Conservation (phyloP, 108 stramenopile species). For the Discostella stelligeroides region DNA sequence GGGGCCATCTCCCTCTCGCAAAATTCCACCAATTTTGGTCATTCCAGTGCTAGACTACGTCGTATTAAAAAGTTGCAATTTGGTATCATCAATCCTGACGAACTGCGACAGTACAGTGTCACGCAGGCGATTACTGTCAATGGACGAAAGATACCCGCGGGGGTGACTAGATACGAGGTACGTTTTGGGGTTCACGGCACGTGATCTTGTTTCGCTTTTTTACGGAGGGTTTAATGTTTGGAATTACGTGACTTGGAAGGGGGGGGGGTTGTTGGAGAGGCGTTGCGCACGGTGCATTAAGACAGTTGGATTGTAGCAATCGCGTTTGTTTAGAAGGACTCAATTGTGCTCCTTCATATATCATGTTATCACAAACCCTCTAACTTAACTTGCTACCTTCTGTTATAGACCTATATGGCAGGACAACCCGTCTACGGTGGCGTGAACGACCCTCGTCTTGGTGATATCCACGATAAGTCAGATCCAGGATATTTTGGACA, state of each 20-base stretch:
- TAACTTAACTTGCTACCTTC: not conserved
- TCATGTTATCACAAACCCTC: too few relatives aligned
- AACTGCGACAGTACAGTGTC: slow-evolving; percentile 93
- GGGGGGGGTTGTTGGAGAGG: too few relatives aligned
- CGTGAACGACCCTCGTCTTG: slow-evolving; percentile 97
- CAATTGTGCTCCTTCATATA: too few relatives aligned
- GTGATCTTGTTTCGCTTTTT: slow-evolving; percentile 8
- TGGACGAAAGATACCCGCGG: slow-evolving; percentile 89
- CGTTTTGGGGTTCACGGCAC: not conserved
- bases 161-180: slow-evolving; percentile 86
- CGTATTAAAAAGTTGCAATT: slow-evolving; percentile 96
- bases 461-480: slow-evolving; percentile 87
- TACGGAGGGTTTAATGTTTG: not conserved
- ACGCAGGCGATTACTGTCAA: slow-evolving; percentile 93
- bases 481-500: slow-evolving; percentile 99
- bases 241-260: not conserved
- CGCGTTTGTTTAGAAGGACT: too few relatives aligned
- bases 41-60: slow-evolving; percentile 86
- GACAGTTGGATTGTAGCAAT: too few relatives aligned
- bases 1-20: slow-evolving; percentile 82
- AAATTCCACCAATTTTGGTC: slow-evolving; percentile 92
- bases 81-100: slow-evolving; percentile 95
- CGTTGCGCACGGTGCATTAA: too few relatives aligned
- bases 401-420: slow-evolving; percentile 68
- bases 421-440: slow-evolving; percentile 97